Evolutionary conservation across 768 basidiomycete species (phyloP).

Genomic region (Podaxis sp.): DNA sequence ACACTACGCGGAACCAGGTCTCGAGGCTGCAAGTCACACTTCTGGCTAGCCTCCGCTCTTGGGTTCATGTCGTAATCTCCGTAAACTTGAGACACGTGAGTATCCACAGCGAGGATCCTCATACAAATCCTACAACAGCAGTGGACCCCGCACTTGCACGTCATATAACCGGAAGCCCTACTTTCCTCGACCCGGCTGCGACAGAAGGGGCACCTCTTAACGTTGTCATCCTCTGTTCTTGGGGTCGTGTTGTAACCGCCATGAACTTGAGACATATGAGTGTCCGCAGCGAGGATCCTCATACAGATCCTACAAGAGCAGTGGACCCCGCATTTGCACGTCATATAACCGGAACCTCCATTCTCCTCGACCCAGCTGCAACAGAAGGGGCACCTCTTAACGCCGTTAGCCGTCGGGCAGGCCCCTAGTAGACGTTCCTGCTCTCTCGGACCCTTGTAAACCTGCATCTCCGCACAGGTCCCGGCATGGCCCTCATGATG

Average conservation of each 20-base stretch:
- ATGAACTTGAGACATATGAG: constrained; percentile 16
- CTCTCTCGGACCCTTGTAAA: constrained; percentile 19
- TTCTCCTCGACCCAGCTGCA: too few species aligned
- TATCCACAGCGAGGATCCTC: constrained; percentile 16
- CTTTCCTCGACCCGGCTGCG: too few species aligned
- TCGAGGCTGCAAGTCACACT: not conserved
- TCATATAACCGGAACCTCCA: too few species aligned
- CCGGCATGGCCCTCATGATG: constrained; percentile 51
- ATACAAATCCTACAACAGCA: constrained; percentile 15
- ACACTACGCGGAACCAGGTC: constrained; percentile 2
- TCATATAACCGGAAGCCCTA: too few species aligned
- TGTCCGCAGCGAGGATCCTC: constrained; percentile 15
- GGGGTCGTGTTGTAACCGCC: constrained; percentile 1
- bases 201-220: too few species aligned
- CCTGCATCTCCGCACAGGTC: constrained; percentile 41
- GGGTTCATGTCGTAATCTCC: constrained; percentile 1
- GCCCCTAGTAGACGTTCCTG: constrained; percentile 19
- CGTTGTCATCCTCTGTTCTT: not conserved
- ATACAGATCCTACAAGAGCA: constrained; percentile 16
- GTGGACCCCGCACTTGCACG: too few species aligned
- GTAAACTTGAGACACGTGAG: constrained; percentile 16
- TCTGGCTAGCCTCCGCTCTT: not conserved
- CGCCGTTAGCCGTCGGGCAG: too few species aligned
- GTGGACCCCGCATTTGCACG: too few species aligned
- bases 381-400: too few species aligned